phyloP scores from a whole-genome alignment of 106 monocot species.

The Dioscorea alata region DNA sequence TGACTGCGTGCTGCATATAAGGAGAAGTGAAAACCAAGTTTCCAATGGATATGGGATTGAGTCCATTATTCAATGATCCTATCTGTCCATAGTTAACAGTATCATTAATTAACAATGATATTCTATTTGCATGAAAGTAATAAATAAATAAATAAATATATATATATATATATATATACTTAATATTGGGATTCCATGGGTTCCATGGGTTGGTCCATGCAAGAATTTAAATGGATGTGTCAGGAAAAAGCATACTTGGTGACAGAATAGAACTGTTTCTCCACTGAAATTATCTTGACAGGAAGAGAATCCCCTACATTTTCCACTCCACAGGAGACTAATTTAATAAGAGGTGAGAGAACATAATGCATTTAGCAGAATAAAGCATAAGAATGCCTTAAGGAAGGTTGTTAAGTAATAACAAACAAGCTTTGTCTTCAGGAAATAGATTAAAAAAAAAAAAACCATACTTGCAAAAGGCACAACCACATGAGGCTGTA shows the following conservation, averaged over 20 bases:
- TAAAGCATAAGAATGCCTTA: not conserved
- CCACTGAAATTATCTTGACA: constrained; percentile 5
- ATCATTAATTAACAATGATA: too few species aligned
- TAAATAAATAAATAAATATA: too few species aligned
- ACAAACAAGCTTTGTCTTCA: too few species aligned
- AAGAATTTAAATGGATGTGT: not conserved
- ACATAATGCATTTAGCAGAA: not conserved
- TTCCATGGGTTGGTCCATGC: constrained; percentile 40
- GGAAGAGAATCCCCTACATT: constrained; percentile 15
- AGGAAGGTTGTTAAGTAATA: too few species aligned
- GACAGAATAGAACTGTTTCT: constrained; percentile 33
- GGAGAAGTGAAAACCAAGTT: constrained; percentile 39
- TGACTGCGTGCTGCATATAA: constrained; percentile 29
- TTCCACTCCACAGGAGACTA: too few species aligned
- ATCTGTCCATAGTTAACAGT: constrained; percentile 26
- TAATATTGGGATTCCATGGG: constrained; percentile 81
- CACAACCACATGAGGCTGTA: constrained; percentile 11
- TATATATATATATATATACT: not conserved
- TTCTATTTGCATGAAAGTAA: too few species aligned
- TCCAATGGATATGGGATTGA: constrained; percentile 63
- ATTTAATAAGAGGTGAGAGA: not conserved
- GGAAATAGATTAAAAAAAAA: not conserved
- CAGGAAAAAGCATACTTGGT: constrained; percentile 29
- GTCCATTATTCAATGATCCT: constrained; percentile 70
- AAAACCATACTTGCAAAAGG: constrained; percentile 38